phyloP scores from a whole-genome alignment of 768 basidiomycete genomes.

The Calocybe gangraenosa region DNA sequence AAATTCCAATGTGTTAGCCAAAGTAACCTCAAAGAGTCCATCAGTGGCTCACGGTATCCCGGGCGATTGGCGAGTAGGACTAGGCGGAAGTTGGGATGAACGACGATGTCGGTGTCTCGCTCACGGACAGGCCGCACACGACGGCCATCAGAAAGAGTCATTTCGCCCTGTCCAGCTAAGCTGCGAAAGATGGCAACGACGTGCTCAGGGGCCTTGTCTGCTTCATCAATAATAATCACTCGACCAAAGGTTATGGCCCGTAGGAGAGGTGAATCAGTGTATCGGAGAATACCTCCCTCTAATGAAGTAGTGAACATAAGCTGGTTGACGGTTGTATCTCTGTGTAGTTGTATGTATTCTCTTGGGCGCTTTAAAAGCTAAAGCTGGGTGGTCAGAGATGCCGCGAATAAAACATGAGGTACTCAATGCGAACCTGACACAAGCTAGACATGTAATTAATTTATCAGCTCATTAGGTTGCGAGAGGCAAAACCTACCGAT shows the following conservation, averaged over 20 bases:
- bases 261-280: constrained; percentile 63
- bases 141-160: constrained; percentile 61
- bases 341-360: constrained; percentile 68
- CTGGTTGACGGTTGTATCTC: constrained; percentile 68
- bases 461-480: constrained; percentile 1
- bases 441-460: constrained; percentile 28
- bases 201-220: constrained; percentile 71
- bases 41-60: constrained; percentile 57
- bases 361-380: constrained; percentile 57
- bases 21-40: not conserved
- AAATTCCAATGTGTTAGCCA: constrained; percentile 1
- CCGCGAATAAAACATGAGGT: not conserved
- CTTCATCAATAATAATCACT: constrained; percentile 68
- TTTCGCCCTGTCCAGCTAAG: constrained; percentile 60
- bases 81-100: constrained; percentile 62
- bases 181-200: constrained; percentile 70
- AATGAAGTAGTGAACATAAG: constrained; percentile 66
- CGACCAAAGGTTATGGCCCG: constrained; percentile 59
- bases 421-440: constrained; percentile 41
- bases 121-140: constrained; percentile 44
- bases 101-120: constrained; percentile 50
- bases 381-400: not conserved
- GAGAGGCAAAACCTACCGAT: constrained; percentile 37
- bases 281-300: constrained; percentile 52
- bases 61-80: constrained; percentile 64